These are phyloP conservation scores for Passalora sequoiae DNA, from an alignment of 2,329 filamentous ascomycete species.

Conservation along the genomic window DNA sequence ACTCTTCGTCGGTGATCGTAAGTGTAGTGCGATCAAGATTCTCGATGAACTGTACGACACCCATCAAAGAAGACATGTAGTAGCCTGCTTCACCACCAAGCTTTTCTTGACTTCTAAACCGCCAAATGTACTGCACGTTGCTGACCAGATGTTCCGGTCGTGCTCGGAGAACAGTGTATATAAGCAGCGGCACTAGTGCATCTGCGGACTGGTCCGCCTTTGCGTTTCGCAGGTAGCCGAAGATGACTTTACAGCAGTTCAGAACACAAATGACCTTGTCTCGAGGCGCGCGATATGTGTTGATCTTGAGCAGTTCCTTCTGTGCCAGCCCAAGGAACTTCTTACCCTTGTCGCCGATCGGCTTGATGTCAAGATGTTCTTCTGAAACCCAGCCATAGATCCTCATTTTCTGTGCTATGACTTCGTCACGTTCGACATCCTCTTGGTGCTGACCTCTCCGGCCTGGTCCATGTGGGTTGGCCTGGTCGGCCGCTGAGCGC, in stretches of 20 bases:
- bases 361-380: slow-evolving; percentile 86
- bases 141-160: slow-evolving; percentile 94
- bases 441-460: slow-evolving; percentile 93
- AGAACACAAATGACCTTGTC: slow-evolving; percentile 98
- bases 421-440: slow-evolving; percentile 91
- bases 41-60: slow-evolving; percentile 93
- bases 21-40: slow-evolving; percentile 89
- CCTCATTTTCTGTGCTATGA: slow-evolving; percentile 92
- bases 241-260: slow-evolving; percentile 99
- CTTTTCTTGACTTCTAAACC: slow-evolving; percentile 96
- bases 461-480: slow-evolving; percentile 62
- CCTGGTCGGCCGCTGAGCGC: slow-evolving; percentile 33
- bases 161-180: slow-evolving; percentile 90
- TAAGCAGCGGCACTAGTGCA: slow-evolving; percentile 89
- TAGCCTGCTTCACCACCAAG: slow-evolving; percentile 96
- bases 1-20: slow-evolving; percentile 90
- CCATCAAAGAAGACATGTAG: slow-evolving; percentile 92
- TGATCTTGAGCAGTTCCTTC: slow-evolving; percentile 93
- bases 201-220: slow-evolving; percentile 94
- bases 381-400: slow-evolving; percentile 95
- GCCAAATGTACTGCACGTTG: slow-evolving; percentile 95
- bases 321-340: slow-evolving; percentile 86
- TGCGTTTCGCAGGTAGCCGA: slow-evolving; percentile 85
- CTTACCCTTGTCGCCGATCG: slow-evolving; percentile 76
- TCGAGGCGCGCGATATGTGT: slow-evolving; percentile 89